A percentile compares a stretch with the other conserved stretches of the same genome.
Conservation (phyloP, 2,329 filamentous ascomycete species). For the Ophiostoma australiae region DNA sequence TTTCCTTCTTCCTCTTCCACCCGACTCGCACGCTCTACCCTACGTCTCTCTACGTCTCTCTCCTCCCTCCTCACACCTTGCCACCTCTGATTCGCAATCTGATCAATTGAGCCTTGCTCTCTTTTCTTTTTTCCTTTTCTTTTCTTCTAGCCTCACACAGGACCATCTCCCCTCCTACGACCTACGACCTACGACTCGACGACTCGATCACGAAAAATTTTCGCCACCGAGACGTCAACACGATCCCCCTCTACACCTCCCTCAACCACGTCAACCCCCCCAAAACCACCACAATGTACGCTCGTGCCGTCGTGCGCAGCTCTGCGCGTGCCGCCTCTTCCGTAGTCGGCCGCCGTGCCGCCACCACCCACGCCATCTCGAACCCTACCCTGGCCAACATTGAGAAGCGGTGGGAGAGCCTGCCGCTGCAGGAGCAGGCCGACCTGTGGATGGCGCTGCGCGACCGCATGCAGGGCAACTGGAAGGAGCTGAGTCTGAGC, state of each 20-base stretch:
- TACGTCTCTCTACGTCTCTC: background rate
- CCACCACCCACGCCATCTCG: constrained; percentile 85
- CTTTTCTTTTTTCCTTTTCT: background rate
- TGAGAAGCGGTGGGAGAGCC: constrained; percentile 97
- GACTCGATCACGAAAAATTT: constrained; percentile 20
- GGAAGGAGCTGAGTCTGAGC: constrained; percentile 88
- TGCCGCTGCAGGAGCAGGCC: constrained; percentile 98
- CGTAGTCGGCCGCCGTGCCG: constrained; percentile 44
- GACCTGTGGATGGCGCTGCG: constrained; percentile 98
- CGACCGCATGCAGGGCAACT: constrained; percentile 98
- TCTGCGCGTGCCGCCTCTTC: constrained; percentile 38
- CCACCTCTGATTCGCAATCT: background rate
- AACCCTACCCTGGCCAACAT: constrained; percentile 97
- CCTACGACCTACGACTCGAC: background rate
- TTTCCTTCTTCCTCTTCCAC: constrained; percentile 25
- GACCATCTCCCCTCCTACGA: constrained; percentile 13
- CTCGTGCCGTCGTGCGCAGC: constrained; percentile 40
- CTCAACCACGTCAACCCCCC: background rate
- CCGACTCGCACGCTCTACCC: constrained; percentile 14
- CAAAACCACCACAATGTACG: constrained; percentile 44
- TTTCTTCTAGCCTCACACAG: background rate
- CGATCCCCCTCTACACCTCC: background rate
- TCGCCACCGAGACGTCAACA: constrained; percentile 16
- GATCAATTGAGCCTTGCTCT: constrained; percentile 15
- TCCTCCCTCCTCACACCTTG: background rate